Evolutionary conservation across 768 basidiomycete species (phyloP).

Genomic region (Chalciporus pseudorubinellus): DNA sequence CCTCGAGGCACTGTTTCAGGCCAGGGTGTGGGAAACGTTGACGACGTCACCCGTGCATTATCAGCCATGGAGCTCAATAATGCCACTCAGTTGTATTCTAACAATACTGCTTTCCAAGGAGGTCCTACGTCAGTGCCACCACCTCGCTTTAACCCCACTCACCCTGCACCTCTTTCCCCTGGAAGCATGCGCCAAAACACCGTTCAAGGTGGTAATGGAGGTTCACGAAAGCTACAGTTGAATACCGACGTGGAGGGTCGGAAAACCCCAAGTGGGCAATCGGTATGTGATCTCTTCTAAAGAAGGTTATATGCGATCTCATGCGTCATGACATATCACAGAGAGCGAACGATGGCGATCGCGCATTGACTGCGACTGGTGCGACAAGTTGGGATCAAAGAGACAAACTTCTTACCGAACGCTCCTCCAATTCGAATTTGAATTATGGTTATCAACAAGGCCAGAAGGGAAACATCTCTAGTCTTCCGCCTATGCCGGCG

Average conservation of each 20-base stretch:
- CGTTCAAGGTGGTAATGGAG: slow-evolving; percentile 37
- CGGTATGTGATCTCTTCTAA: slow-evolving; percentile 46
- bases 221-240: slow-evolving; percentile 51
- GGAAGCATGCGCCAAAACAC: slow-evolving; percentile 38
- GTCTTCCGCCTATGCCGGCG: slow-evolving; percentile 67
- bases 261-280: slow-evolving; percentile 54
- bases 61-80: slow-evolving; percentile 61
- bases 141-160: slow-evolving; percentile 61
- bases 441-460: slow-evolving; percentile 53
- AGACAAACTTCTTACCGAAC: slow-evolving; percentile 53
- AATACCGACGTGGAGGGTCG: slow-evolving; percentile 66
- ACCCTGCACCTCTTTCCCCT: slow-evolving; percentile 44
- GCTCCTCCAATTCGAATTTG: slow-evolving; percentile 68
- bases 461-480: slow-evolving; percentile 48
- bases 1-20: slow-evolving; percentile 35
- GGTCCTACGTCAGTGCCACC: slow-evolving; percentile 57
- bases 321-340: slow-evolving; percentile 31
- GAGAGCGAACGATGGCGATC: slow-evolving; percentile 33
- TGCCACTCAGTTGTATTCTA: slow-evolving; percentile 27
- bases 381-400: slow-evolving; percentile 62
- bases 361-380: slow-evolving; percentile 36
- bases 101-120: slow-evolving; percentile 33
- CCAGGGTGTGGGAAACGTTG: slow-evolving; percentile 42
- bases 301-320: slow-evolving; percentile 40
- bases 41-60: slow-evolving; percentile 75